A percentile compares a stretch with the other conserved stretches of the same genome.
These are phyloP conservation scores for Leishmania martiniquensis DNA, from an alignment of 208 protist genomes.

Conservation along the genomic window DNA sequence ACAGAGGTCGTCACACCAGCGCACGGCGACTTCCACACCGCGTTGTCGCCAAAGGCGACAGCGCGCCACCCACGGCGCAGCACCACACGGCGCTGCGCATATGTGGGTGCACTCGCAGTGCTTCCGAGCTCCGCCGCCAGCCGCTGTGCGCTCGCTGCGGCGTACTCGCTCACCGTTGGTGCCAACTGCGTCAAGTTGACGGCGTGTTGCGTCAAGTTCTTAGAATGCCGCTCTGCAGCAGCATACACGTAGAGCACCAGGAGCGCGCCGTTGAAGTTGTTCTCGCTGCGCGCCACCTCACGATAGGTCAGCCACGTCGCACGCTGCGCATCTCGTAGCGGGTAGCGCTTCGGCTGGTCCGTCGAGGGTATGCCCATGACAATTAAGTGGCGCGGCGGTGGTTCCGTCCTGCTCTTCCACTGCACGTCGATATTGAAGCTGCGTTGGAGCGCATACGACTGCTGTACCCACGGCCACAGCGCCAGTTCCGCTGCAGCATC, in stretches of 20 bases:
- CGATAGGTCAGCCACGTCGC: conserved; percentile 42
- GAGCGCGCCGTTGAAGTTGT: conserved; percentile 27
- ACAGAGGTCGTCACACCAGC: neutral
- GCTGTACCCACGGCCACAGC: neutral
- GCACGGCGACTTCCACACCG: conserved; percentile 5
- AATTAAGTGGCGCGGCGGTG: conserved; percentile 3
- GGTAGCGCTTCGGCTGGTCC: neutral
- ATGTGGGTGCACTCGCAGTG: neutral
- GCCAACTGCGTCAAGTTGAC: neutral
- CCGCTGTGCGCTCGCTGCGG: neutral
- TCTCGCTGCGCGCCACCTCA: conserved; percentile 31
- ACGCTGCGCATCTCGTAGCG: conserved; percentile 35
- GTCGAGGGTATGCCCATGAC: neutral
- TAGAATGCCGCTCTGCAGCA: neutral
- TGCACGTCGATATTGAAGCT: conserved; percentile 7
- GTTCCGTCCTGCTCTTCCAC: conserved; percentile 2
- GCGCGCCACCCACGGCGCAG: neutral
- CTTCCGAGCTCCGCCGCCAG: neutral
- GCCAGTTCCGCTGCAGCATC: neutral
- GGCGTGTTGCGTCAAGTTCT: neutral
- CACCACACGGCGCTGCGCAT: neutral
- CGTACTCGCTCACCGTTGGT: neutral
- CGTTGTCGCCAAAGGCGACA: neutral
- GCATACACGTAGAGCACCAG: too few species aligned
- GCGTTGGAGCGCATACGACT: conserved; percentile 9